phyloP scores from a whole-genome alignment of 768 basidiomycete genomes.

The Lenzites betulinus region DNA sequence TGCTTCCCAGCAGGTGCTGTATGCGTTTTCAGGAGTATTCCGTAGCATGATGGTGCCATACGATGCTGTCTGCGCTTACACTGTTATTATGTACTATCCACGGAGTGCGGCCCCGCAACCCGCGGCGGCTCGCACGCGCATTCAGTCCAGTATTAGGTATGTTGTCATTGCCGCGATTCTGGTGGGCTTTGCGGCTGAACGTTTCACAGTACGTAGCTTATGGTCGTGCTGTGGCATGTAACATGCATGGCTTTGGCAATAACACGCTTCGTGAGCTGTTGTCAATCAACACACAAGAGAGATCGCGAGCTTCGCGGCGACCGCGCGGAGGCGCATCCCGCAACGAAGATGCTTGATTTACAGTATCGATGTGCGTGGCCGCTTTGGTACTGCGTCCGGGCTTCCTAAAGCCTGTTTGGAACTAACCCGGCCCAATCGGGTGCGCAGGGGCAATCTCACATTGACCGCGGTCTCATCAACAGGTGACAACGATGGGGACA shows the following conservation, averaged over 20 bases:
- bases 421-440: conserved; percentile 17
- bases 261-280: neutral
- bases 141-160: conserved; percentile 7
- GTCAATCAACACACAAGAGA: neutral
- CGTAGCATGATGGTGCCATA: conserved; percentile 3
- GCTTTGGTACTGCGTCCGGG: conserved; percentile 16
- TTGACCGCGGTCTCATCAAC: conserved; percentile 11
- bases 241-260: neutral
- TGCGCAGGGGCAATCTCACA: conserved; percentile 6
- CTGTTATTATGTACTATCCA: conserved; percentile 7
- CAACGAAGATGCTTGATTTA: conserved; percentile 10
- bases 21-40: neutral
- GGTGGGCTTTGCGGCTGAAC: neutral
- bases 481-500: conserved; percentile 7
- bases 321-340: neutral
- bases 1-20: neutral
- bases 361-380: conserved; percentile 7
- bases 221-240: conserved; percentile 1
- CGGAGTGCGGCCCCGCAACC: conserved; percentile 9
- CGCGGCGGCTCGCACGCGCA: conserved; percentile 3
- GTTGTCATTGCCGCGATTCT: neutral
- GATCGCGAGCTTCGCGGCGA: neutral
- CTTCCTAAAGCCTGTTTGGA: conserved; percentile 17
- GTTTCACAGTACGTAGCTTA: neutral
- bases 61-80: neutral